Percentiles rank a stretch among this genome's conserved stretches.
Conservation (phyloP, 2,329 filamentous ascomycete species). For the Aspergillus texensis region DNA sequence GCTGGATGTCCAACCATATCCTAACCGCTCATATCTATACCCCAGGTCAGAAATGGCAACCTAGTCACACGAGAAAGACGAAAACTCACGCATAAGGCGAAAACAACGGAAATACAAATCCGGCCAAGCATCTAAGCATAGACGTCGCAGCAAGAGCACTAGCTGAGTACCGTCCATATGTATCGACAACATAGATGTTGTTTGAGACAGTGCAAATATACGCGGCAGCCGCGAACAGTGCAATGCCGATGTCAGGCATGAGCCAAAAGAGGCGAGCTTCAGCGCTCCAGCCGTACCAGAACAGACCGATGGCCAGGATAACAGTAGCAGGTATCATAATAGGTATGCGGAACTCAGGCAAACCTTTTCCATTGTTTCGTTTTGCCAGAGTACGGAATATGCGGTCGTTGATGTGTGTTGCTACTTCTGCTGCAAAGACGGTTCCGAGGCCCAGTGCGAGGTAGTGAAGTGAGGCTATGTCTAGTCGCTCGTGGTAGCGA, state of each 20-base stretch:
- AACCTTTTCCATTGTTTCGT: constrained; percentile 24
- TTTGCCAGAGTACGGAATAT: constrained; percentile 38
- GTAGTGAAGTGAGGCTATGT: constrained; percentile 62
- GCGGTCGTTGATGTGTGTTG: constrained; percentile 48
- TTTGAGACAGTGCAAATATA: constrained; percentile 21
- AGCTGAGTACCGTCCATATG: constrained; percentile 51
- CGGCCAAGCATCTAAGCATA: constrained; percentile 50
- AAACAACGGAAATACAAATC: constrained; percentile 56
- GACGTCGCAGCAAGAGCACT: constrained; percentile 53
- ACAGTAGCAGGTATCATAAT: constrained; percentile 56
- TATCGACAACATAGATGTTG: constrained; percentile 36
- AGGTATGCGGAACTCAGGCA: constrained; percentile 60
- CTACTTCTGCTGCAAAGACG: constrained; percentile 54
- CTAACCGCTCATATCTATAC: neutral
- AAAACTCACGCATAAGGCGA: constrained; percentile 24
- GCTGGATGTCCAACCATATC: neutral
- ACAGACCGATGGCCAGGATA: constrained; percentile 50
- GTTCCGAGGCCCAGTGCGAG: constrained; percentile 63
- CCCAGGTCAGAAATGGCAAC: neutral
- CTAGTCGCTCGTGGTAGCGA: constrained; percentile 54
- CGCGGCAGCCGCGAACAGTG: constrained; percentile 47
- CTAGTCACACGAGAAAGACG: neutral
- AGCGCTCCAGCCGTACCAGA: constrained; percentile 56
- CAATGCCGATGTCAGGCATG: constrained; percentile 47
- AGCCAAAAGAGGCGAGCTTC: constrained; percentile 49